Base-by-base conservation (phyloP, 208 protist genomes). In the Crithidia sp. region DNA sequence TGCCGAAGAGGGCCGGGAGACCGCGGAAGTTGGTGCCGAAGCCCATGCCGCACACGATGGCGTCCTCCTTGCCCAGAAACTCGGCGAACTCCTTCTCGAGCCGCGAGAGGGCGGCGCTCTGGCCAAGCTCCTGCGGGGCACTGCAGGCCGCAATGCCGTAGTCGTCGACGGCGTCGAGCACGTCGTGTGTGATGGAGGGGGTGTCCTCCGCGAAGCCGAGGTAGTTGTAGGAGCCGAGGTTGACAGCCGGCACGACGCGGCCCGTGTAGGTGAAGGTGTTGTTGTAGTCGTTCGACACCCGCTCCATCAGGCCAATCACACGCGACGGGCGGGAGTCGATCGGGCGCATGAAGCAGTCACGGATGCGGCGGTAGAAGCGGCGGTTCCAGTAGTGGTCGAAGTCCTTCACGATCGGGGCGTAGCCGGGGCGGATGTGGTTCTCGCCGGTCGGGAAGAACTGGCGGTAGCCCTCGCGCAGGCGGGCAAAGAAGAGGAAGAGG, bases 151-250 rank as follows among this genome's bases (percentile, higher is more conserved):
- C 85, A 54, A 91, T 47, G 62, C 95, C 95, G 74, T 92, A 96
- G 19, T 82, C 71, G 19, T 96, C 81, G n/a, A 98, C 64, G 19
- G 75, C 74, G 41, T 97, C 87, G 5, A 97, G 69, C 12, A 97
- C 91, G 12, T 87, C 70, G 49, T 94, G 86, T 10, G 86, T 95
- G 65, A 97, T 92, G 62, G 77, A 83, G 45, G 86, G 86, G 19
- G 91, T 85, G 75, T 96, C 98, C 59, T 98, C 92, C 5, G 96
- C 98, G 82, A 99, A 99, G 49, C 98, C 98, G 0, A 99, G 90
- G 88, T 99, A 99, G 91, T 99, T 99, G 89, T 99, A 99, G 28
- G 94, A 98, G 17, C 90, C 93, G 39, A 99, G 77, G 86, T 99
- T 99, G 49, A 99, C 81, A 60, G 81, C 89, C 7, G 84, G 82